Percentiles rank a stretch among this genome's conserved stretches.
Conservation (phyloP, 164 flowering plant species). For the Echeveria elegans region DNA sequence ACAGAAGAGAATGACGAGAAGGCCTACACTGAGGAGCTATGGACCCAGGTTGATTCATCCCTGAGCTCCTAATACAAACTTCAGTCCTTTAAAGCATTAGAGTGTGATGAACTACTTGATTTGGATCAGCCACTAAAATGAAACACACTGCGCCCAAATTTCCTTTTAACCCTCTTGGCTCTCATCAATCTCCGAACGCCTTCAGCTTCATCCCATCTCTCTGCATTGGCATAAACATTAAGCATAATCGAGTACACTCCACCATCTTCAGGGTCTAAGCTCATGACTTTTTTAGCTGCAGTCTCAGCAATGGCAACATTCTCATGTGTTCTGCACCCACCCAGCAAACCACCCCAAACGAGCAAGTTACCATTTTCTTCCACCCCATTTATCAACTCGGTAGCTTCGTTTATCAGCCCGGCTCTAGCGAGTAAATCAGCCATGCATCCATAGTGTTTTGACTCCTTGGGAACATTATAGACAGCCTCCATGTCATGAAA, state of each 20-base stretch:
- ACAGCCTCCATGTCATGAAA: conserved; percentile 52
- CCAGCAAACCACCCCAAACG: conserved; percentile 80
- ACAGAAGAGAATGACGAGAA: conserved; percentile 54
- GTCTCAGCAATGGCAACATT: conserved; percentile 57
- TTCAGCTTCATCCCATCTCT: conserved; percentile 59
- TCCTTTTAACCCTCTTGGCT: conserved; percentile 33
- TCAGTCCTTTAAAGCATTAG: background rate
- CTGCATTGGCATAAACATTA: conserved; percentile 44
- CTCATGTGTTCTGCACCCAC: conserved; percentile 69
- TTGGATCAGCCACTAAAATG: conserved; percentile 23
- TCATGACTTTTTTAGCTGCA: conserved; percentile 52
- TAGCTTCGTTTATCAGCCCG: conserved; percentile 54
- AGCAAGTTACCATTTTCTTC: conserved; percentile 56
- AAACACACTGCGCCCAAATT: conserved; percentile 49
- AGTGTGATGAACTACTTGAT: too few species aligned
- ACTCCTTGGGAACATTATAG: conserved; percentile 44
- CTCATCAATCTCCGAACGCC: conserved; percentile 39
- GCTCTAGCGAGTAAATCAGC: conserved; percentile 74
- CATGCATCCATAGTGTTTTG: conserved; percentile 81
- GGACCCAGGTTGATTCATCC: conserved; percentile 73
- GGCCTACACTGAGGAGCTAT: conserved; percentile 58
- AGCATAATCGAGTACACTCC: conserved; percentile 70
- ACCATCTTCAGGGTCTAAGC: conserved; percentile 56
- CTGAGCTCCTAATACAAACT: conserved; percentile 23
- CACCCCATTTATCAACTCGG: conserved; percentile 53